Conservation (phyloP, 495 filamentous ascomycete species). For the Bathelium albidoporum region DNA sequence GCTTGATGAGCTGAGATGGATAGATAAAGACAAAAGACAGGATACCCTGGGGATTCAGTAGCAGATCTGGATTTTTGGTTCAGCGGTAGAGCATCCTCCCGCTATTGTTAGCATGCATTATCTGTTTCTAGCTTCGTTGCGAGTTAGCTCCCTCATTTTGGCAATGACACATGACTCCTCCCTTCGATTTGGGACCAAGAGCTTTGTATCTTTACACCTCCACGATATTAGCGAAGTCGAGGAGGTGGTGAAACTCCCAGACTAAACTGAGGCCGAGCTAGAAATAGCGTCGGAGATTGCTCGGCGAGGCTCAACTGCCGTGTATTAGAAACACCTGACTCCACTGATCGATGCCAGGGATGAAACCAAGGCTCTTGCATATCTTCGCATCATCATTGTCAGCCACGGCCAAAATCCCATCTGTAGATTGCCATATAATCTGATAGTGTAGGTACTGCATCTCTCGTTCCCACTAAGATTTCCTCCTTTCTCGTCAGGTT, state of each 20-base stretch:
- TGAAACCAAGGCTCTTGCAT: neutral
- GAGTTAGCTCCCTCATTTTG: neutral
- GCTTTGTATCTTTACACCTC: neutral
- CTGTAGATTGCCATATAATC: neutral
- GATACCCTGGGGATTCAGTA: neutral
- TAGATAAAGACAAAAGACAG: neutral
- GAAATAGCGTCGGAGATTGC: neutral
- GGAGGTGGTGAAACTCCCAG: neutral
- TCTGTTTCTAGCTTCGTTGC: neutral
- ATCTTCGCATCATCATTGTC: neutral
- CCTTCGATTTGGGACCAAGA: neutral
- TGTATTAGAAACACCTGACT: neutral
- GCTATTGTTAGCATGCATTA: neutral
- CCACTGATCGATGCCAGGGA: neutral
- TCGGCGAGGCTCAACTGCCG: neutral
- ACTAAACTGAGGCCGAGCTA: neutral
- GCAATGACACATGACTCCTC: neutral
- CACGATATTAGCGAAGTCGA: too few species aligned
- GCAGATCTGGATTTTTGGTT: neutral
- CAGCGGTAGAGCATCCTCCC: slow-evolving; percentile 1
- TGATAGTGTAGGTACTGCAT: neutral
- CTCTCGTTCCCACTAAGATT: neutral
- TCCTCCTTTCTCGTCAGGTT: neutral
- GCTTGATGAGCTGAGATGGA: neutral
- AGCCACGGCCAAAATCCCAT: neutral